A percentile compares a stretch with the other conserved stretches of the same genome.
phyloP scores from a whole-genome alignment of 1,139 yeast genomes.

The Suhomyces yuchorum region DNA sequence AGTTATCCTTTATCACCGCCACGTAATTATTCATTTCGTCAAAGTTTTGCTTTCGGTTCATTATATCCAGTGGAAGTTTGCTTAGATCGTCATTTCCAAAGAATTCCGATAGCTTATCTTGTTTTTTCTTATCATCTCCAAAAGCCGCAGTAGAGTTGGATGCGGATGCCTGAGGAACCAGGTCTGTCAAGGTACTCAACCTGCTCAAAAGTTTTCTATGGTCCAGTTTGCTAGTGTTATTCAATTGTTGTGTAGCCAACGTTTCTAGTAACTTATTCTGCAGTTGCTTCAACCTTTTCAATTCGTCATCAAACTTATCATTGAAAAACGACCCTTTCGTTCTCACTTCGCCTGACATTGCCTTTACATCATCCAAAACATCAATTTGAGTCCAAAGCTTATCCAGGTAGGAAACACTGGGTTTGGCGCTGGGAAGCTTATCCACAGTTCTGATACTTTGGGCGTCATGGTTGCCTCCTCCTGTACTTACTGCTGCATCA shows the following conservation, averaged over 20 bases:
- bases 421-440: slow-evolving; percentile 48
- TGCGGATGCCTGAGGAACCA: slow-evolving; percentile 4
- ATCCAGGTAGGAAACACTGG: slow-evolving; percentile 65
- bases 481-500: slow-evolving; percentile 17
- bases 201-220: slow-evolving; percentile 15
- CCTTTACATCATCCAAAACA: slow-evolving; percentile 77
- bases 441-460: slow-evolving; percentile 44
- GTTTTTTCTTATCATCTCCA: slow-evolving; percentile 10
- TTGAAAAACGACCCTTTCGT: slow-evolving; percentile 63
- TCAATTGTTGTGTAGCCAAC: slow-evolving; percentile 48
- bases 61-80: slow-evolving; percentile 16
- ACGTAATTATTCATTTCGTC: slow-evolving; percentile 43
- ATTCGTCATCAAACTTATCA: slow-evolving; percentile 55
- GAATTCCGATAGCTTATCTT: slow-evolving; percentile 22
- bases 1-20: slow-evolving; percentile 35
- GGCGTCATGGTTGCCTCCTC: slow-evolving; percentile 10
- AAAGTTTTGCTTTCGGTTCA: slow-evolving; percentile 35
- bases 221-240: slow-evolving; percentile 14
- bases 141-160: neutral
- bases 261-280: slow-evolving; percentile 63
- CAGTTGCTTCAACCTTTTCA: slow-evolving; percentile 56
- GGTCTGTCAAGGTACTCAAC: slow-evolving; percentile 8
- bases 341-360: slow-evolving; percentile 59
- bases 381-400: slow-evolving; percentile 87
- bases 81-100: slow-evolving; percentile 20